Evolutionary conservation across 2,329 filamentous ascomycete genomes (phyloP).

Genomic region (Aspergillus sp.): DNA sequence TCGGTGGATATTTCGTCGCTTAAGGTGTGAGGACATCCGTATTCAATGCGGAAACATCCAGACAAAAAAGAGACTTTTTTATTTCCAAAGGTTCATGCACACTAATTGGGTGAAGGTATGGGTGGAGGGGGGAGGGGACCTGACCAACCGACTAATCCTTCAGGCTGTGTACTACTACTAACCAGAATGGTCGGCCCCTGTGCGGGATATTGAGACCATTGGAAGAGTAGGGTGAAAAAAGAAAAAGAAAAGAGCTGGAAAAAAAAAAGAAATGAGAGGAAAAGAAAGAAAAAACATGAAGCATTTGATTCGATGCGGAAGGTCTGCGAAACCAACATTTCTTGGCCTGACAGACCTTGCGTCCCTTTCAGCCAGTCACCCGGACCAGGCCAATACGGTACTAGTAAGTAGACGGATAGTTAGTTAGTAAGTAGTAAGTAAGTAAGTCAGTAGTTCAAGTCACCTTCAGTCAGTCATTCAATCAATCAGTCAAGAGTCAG

Average conservation of each 20-base stretch:
- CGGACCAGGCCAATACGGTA: conserved; percentile 13
- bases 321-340: conserved; percentile 19
- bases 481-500: not conserved
- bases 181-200: not conserved
- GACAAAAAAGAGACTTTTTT: not conserved
- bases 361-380: conserved; percentile 20
- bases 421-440: not conserved
- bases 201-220: not conserved
- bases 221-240: not conserved
- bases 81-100: not conserved
- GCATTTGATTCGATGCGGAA: conserved; percentile 8
- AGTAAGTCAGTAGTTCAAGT: not conserved
- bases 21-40: not conserved
- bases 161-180: not conserved
- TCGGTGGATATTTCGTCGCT: not conserved
- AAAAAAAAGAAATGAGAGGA: conserved; percentile 3
- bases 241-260: not conserved
- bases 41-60: not conserved
- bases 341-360: conserved; percentile 23
- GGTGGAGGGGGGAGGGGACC: not conserved
- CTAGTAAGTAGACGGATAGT: not conserved
- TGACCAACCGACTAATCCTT: not conserved
- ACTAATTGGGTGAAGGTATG: not conserved
- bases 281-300: conserved; percentile 4
- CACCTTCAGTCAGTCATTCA: not conserved